Base-by-base conservation (phyloP, 169 alveolate species). In the Eimeria falciformis region DNA sequence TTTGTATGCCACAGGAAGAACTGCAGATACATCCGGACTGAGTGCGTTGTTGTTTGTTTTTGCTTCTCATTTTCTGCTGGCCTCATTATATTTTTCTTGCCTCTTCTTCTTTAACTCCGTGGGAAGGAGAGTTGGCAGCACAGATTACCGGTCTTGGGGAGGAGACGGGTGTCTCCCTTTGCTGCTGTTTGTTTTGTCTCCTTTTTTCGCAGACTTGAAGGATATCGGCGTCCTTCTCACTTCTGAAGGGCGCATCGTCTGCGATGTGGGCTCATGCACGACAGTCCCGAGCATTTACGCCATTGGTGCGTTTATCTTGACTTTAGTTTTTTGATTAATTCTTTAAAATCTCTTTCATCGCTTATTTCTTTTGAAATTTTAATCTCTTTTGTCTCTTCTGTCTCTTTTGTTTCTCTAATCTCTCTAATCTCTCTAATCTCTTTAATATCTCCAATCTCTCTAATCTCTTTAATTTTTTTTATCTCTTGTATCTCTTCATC, bases 1-100 rank as follows among this genome's bases (percentile, higher is more conserved):
- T 6, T 93, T 99, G 82, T 97, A 98, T 79, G 99, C 99, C 46
- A 97, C 98, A 18, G 99, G 99, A 33, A 95, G 99, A 66, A 91
- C 93, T 62, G 98, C 99, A 21, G 97, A 96, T 87, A 96, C 98
- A n/a, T 3, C 7, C 27, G 37, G 27, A 12, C 77, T 56, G 47
- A 21, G 88, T 89, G 23, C 2, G 86, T 46, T n/a, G 25, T 65
- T 21, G 56, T 23, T 56, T n/a, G 5, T 50, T 83, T 23, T 37
- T 53, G n/a, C 65, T 66, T 23, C 18, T 83, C n/a, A 43, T 40
- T 56, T 37, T 1, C 33, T 17, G 58, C 3, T 3, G 40, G 47
- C 5, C 40, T n/a, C 78, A 25, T 4, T 25, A 25, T 21, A 46
- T 12, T 18, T 46, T n/a, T 18, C 18, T 21, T 27, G 9, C n/a